Conservation (phyloP, 1,284 basidiomycete genomes). For the Ganoderma boninense region DNA sequence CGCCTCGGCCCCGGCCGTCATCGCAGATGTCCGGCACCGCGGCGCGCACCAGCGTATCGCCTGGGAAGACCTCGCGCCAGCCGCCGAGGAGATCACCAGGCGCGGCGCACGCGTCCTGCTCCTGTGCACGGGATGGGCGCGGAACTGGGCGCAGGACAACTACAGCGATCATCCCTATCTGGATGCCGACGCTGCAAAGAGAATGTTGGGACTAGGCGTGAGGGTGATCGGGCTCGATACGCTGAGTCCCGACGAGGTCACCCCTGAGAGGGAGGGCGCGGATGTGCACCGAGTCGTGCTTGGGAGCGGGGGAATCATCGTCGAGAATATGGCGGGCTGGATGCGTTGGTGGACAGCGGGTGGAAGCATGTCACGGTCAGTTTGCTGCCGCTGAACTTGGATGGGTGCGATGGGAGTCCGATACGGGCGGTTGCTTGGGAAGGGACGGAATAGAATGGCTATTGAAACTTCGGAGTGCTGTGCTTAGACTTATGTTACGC, state of each 20-base stretch:
- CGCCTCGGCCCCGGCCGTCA: constrained; percentile 57
- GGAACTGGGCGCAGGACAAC: constrained; percentile 53
- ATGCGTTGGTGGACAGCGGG: constrained; percentile 44
- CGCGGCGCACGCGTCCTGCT: constrained; percentile 50
- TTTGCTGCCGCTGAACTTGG: constrained; percentile 65
- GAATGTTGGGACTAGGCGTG: constrained; percentile 59
- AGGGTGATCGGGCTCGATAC: constrained; percentile 67
- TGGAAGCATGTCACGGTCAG: constrained; percentile 51
- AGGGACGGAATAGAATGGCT: constrained; percentile 3
- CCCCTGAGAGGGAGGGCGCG: constrained; percentile 47
- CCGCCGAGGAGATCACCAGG: constrained; percentile 41
- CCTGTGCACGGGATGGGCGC: constrained; percentile 69
- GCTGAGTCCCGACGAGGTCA: constrained; percentile 69
- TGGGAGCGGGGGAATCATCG: constrained; percentile 66
- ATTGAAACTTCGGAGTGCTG: background rate
- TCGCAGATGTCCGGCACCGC: constrained; percentile 43
- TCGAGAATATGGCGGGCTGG: constrained; percentile 69
- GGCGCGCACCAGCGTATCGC: constrained; percentile 29
- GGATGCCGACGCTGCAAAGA: constrained; percentile 55
- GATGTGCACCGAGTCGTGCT: constrained; percentile 65
- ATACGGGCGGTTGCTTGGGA: constrained; percentile 57
- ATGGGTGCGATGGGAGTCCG: constrained; percentile 69
- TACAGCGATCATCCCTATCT: constrained; percentile 75
- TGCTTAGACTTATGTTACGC: too few species aligned
- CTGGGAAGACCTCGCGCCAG: constrained; percentile 32